phyloP scores from a whole-genome alignment of 139 green algal genomes.

The Ettlia oleoabundans region DNA sequence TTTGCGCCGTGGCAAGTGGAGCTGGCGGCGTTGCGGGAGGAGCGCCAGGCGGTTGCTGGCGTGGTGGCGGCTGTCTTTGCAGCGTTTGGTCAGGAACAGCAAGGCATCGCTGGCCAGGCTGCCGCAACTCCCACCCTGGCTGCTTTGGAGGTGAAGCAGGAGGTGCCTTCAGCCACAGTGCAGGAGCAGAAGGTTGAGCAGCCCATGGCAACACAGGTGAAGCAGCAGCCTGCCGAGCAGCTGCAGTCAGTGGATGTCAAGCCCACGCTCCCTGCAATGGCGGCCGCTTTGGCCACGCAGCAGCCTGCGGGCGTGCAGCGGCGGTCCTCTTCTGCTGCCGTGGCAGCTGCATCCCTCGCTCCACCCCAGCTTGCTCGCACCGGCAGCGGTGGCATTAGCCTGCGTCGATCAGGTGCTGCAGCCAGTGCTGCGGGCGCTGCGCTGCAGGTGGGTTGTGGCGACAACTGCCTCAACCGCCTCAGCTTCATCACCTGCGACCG shows the following conservation, averaged over 20 bases:
- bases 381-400: conserved; percentile 24
- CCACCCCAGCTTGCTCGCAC: not conserved
- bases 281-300: not conserved
- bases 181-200: conserved; percentile 4
- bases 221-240: not conserved
- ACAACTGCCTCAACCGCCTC: conserved; percentile 73
- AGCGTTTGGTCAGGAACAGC: not conserved
- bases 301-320: not conserved
- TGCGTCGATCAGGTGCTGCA: not conserved
- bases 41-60: not conserved
- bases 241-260: too few species aligned
- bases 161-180: not conserved
- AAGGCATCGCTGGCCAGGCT: not conserved
- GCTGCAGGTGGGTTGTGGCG: conserved; percentile 57
- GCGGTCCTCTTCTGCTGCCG: not conserved
- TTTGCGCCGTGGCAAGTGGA: conserved; percentile 4
- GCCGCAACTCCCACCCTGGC: not conserved
- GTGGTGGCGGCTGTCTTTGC: not conserved
- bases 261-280: too few species aligned
- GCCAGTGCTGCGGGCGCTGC: conserved; percentile 15
- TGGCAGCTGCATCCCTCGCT: not conserved
- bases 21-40: not conserved
- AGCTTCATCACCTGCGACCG: conserved; percentile 82
- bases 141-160: not conserved
- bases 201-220: not conserved